Conservation (phyloP, 192 early-diverging fungal species). For the Entomortierella chlamydospora region DNA sequence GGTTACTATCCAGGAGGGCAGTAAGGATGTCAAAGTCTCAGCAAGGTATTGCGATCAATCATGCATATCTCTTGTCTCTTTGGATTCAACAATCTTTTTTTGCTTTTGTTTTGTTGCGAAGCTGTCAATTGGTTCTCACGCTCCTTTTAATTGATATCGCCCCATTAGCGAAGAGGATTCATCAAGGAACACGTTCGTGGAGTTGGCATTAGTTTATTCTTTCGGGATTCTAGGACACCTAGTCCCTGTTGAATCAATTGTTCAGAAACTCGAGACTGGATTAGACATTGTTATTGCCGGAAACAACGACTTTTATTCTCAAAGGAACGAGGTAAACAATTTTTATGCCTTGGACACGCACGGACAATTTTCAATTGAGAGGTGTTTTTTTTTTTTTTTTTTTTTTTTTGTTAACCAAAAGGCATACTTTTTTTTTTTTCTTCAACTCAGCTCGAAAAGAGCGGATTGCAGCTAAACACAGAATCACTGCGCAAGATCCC, state of each 20-base stretch:
- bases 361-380: no score
- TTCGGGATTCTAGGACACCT: conserved; percentile 56
- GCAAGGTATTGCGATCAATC: conserved; percentile 31
- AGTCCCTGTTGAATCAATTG: conserved; percentile 34
- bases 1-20: conserved; percentile 11
- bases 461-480: conserved; percentile 62
- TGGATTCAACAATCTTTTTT: neutral
- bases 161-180: conserved; percentile 39
- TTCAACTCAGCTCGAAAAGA: conserved; percentile 58
- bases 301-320: conserved; percentile 99
- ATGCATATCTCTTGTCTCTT: neutral
- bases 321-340: conserved; percentile 74
- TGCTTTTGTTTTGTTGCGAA: no score
- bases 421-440: neutral
- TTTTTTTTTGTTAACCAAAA: neutral
- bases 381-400: neutral
- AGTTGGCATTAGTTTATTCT: conserved; percentile 62
- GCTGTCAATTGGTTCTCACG: neutral
- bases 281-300: conserved; percentile 84
- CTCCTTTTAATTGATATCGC: neutral
- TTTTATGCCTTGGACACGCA: no score
- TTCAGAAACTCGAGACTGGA: conserved; percentile 51
- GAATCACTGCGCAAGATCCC: conserved; percentile 68
- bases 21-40: conserved; percentile 53
- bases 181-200: conserved; percentile 74